Evolutionary conservation across 257 asterid genomes (phyloP).

Genomic region (Salvia rosmarinus): DNA sequence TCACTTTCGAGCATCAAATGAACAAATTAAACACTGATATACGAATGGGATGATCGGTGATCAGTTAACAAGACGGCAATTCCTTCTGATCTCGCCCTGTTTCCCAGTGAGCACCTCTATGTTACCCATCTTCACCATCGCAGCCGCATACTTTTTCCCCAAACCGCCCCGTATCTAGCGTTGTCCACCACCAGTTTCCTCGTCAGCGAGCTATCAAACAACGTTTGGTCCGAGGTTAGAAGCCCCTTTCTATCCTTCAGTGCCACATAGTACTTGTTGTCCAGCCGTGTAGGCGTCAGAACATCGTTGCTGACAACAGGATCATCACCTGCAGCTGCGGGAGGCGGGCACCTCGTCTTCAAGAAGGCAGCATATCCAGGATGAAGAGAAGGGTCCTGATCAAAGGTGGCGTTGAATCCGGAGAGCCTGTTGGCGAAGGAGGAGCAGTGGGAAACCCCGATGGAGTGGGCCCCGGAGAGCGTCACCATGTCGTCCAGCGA

Average conservation of each 20-base stretch:
- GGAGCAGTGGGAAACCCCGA: constrained; percentile 59
- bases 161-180: neutral
- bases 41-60: neutral
- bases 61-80: neutral
- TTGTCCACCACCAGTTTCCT: constrained; percentile 4
- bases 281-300: neutral
- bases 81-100: neutral
- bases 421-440: constrained; percentile 49
- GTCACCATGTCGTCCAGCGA: constrained; percentile 70
- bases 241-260: neutral
- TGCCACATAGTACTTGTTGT: constrained; percentile 6
- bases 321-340: neutral
- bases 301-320: constrained; percentile 1
- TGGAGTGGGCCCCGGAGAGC: constrained; percentile 67
- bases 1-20: too few relatives aligned
- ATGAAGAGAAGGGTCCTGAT: constrained; percentile 54
- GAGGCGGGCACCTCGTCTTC: constrained; percentile 47
- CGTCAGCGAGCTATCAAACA: constrained; percentile 11
- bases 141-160: constrained; percentile 21
- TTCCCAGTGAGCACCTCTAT: constrained; percentile 13
- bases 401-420: constrained; percentile 33
- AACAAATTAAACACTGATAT: constrained; percentile 1
- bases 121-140: constrained; percentile 2
- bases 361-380: constrained; percentile 40
- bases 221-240: constrained; percentile 22